These are phyloP conservation scores for Endotrypanum monterogeii DNA, from an alignment of 208 protist species.

Conservation along the genomic window DNA sequence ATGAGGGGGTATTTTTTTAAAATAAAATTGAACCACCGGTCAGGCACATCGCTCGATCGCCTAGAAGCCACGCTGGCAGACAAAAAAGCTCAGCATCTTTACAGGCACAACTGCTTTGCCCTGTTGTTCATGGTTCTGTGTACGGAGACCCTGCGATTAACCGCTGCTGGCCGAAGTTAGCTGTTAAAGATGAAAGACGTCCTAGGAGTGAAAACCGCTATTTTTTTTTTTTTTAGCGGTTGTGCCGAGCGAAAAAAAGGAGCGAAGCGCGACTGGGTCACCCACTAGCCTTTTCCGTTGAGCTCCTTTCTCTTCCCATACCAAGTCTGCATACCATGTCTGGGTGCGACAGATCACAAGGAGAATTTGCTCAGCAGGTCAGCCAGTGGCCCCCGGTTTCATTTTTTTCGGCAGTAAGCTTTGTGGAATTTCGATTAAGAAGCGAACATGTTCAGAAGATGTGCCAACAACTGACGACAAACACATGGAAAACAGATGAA, in stretches of 20 bases:
- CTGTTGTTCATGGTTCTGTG: background rate
- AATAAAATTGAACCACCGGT: too few species aligned
- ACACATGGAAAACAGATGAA: conserved; percentile 8
- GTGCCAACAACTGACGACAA: conserved; percentile 5
- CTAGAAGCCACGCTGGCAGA: background rate
- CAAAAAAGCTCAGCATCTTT: background rate
- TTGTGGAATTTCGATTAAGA: background rate
- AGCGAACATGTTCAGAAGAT: background rate
- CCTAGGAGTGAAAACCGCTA: background rate
- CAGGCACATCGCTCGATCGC: background rate
- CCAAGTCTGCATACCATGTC: background rate
- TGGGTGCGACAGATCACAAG: background rate
- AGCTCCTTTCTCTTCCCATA: too few species aligned
- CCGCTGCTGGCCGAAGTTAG: background rate
- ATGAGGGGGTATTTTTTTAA: too few species aligned
- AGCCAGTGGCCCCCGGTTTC: background rate
- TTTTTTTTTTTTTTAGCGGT: too few species aligned
- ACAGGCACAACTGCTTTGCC: background rate
- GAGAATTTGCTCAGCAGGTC: background rate
- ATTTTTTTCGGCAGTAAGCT: background rate
- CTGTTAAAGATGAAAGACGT: background rate
- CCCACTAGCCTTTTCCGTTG: background rate
- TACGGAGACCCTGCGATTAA: background rate
- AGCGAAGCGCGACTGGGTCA: background rate
- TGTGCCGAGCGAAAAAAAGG: background rate